Evolutionary conservation across 202 grass and related monocot genomes (phyloP).

Genomic region (Panicum hallii): DNA sequence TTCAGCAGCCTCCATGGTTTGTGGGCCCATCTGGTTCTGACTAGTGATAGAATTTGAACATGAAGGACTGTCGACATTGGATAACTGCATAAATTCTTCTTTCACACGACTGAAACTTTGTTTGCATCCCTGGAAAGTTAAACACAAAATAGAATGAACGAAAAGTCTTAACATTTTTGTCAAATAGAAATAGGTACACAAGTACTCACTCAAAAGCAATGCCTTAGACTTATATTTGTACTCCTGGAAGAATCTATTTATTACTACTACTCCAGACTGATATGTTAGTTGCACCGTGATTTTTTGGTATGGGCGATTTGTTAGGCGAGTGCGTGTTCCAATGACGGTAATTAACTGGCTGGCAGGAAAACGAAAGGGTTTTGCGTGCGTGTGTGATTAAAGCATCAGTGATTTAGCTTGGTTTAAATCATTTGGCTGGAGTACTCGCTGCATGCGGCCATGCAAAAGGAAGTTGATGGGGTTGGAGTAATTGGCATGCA

Average conservation of each 20-base stretch:
- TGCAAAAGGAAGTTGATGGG: too few species aligned
- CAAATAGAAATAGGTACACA: not conserved
- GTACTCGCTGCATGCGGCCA: too few species aligned
- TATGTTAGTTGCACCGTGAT: too few species aligned
- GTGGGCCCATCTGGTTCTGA: conserved; percentile 62
- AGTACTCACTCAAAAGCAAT: conserved; percentile 4
- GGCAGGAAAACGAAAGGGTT: too few species aligned
- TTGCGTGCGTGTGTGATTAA: too few species aligned
- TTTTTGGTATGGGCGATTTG: too few species aligned
- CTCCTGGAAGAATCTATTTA: conserved; percentile 15
- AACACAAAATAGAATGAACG: conserved; percentile 16
- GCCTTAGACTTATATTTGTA: not conserved
- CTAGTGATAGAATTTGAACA: conserved; percentile 82
- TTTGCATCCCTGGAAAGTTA: conserved; percentile 67
- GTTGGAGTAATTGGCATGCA: too few species aligned
- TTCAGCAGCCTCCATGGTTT: conserved; percentile 61
- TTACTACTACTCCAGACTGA: not conserved
- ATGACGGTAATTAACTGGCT: too few species aligned
- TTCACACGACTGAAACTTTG: conserved; percentile 65
- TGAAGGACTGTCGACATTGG: conserved; percentile 57
- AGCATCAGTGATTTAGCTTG: too few species aligned
- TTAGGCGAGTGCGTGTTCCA: too few species aligned
- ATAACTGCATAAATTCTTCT: conserved; percentile 53
- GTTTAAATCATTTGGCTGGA: too few species aligned
- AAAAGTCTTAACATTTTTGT: not conserved